Base-by-base conservation (phyloP, 495 filamentous ascomycete species). In the Aspergillus ostianus region DNA sequence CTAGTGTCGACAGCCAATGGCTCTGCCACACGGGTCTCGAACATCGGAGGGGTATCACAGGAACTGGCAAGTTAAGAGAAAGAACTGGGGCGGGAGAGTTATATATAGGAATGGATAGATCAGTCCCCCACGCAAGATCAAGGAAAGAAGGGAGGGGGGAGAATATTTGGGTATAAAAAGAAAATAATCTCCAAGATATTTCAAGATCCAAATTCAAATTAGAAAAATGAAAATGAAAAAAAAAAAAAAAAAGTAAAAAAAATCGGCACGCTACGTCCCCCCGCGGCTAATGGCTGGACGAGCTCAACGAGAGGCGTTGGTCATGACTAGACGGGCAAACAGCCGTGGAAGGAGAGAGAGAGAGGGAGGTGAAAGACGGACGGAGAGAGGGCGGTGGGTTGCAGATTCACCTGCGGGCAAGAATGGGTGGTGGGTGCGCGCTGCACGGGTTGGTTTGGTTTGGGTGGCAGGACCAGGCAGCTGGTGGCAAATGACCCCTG, bases 21-120 rank as follows among this genome's bases (percentile, higher is more conserved):
- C 64, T 77, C 70, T 59, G 63, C 65, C 58, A 67, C 59, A 55
- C 71, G 67, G 58, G 66, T 66, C 53, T 74, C 70, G 61, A 65
- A 73, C 75, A 78, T 78, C 55, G 63, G 70, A 65, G 50, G 57
- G 18, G 30, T 65, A 57, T 54, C 44, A 30, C 56, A 62, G 53
- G 54, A 47, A 64, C 64, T 64, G 60, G 30, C 52, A 48, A 46
- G 30, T 20, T 56, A 23, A 26, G 21, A 21, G 41, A 21, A 15
- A 18, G 26, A 32, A 49, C 29, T 15, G 26, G 45, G 17, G 44
- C 44, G 41, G 26, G 47, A 6, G 18, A 15, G 47, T 12, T 49
- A 26, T 20, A 49, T 49, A 26, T 20, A 49, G 8, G 47, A 26
- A 20, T 21, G 19, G 18, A 49, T 9, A 17, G 47, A 49, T 18